Conservation (phyloP, 2,329 filamentous ascomycete genomes). For the Emydomyces testavorans region DNA sequence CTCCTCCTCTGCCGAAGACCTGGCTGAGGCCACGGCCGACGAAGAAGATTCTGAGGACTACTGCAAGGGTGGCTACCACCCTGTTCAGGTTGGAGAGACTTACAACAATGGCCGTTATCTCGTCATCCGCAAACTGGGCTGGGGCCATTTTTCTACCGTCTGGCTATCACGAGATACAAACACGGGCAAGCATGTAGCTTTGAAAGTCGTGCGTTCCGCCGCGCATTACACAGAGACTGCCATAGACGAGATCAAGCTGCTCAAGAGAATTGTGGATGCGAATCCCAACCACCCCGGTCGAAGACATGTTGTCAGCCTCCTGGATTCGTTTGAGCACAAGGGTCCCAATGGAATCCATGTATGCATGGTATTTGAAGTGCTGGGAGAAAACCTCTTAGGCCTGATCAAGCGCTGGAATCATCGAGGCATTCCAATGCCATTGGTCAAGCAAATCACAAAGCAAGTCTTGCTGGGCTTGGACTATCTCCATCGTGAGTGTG, state of each 20-base stretch:
- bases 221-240: slow-evolving; percentile 98
- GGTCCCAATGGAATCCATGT: slow-evolving; percentile 93
- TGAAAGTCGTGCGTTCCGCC: slow-evolving; percentile 95
- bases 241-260: slow-evolving; percentile 95
- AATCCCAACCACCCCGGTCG: slow-evolving; percentile 90
- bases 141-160: slow-evolving; percentile 98
- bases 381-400: slow-evolving; percentile 88
- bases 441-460: slow-evolving; percentile 98
- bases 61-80: slow-evolving; percentile 97
- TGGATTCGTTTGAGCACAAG: slow-evolving; percentile 96
- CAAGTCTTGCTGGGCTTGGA: slow-evolving; percentile 92
- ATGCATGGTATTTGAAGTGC: slow-evolving; percentile 98
- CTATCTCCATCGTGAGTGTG: slow-evolving; percentile 93
- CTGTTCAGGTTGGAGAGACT: slow-evolving; percentile 83
- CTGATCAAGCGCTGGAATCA: slow-evolving; percentile 99
- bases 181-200: slow-evolving; percentile 83
- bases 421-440: slow-evolving; percentile 84
- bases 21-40: slow-evolving; percentile 83
- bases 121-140: slow-evolving; percentile 88
- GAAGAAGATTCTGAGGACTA: slow-evolving; percentile 99
- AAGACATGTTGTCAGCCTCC: slow-evolving; percentile 85
- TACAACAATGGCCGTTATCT: slow-evolving; percentile 98
- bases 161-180: slow-evolving; percentile 74
- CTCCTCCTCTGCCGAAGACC: slow-evolving; percentile 69
- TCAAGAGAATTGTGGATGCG: slow-evolving; percentile 91